Evolutionary conservation across 768 basidiomycete genomes (phyloP), one percentile per base, ranked within the genome.

Genomic region (Auricularia heimuer): DNA sequence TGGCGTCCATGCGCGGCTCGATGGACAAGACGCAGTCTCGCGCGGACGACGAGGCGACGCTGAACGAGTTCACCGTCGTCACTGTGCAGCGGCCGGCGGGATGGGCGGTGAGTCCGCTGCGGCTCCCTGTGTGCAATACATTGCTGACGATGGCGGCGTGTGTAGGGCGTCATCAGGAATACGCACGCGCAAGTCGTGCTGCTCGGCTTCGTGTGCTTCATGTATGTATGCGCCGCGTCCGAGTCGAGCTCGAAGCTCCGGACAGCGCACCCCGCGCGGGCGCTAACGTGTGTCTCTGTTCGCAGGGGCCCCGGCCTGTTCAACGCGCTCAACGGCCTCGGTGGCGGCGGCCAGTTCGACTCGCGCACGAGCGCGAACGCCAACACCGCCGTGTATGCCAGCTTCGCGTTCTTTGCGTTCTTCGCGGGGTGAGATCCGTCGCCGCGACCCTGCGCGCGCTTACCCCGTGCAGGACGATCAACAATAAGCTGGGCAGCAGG

Each of bases 311-410:
- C 76, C 73, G 90, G 90, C 65, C 81, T 91, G 65, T 92, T 89
- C 76, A 93, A 92, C 70, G 85, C 90, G 0, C 77, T 92, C 70
- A 87, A 83, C 64, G 90, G 91, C 39, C 80, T 94, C 56, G 92
- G 92, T 3, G 90, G 81, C 56, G 90, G 88, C 58, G 92, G 92
- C 3, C 87, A 88, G 75, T 72, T 90, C 51, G 85, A 89, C 69
- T 71, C 83, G 12, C 79, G 77, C 3, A 88, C 85, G 12, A 83
- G 81, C 70, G 85, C 89, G 18, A 89, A 92, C 69, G 81, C 88
- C 2, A 86, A 87, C 70, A 77, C 84, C 0, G 84, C 88, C 3
- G 75, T 90, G 14, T 92, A 93, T 70, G 74, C 84, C 2, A 82
- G 81, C 3, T 88, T 87, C 68, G 83, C 86, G 3, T 75, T 82